Percentiles rank a stretch among this genome's conserved stretches.
Conservation (phyloP, 2,329 filamentous ascomycete species). For the Kalaharituber pfeilii region DNA sequence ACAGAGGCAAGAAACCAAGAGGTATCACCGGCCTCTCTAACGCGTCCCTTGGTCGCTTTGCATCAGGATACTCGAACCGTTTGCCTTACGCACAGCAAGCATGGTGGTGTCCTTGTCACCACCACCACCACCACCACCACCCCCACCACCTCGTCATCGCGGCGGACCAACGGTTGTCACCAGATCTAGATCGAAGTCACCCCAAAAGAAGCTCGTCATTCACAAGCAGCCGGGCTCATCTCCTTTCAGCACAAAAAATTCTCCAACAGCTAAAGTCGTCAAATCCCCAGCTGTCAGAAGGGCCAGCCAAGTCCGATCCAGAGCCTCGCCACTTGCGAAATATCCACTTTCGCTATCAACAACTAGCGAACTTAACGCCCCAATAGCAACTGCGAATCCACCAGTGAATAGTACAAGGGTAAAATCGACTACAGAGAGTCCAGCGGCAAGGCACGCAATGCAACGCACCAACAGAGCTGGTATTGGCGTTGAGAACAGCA, state of each 20-base stretch:
- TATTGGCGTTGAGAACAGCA: slow-evolving; percentile 30
- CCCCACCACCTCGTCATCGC: slow-evolving; percentile 17
- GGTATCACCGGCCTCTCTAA: too few relatives aligned
- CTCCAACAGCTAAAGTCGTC: slow-evolving; percentile 16
- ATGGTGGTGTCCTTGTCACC: too few relatives aligned
- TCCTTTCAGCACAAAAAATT: slow-evolving; percentile 16
- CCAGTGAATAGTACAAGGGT: background rate
- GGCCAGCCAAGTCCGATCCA: slow-evolving; percentile 8
- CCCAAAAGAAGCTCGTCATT: slow-evolving; percentile 6
- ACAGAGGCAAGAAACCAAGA: too few relatives aligned
- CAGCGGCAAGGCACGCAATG: slow-evolving; percentile 30
- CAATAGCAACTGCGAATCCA: slow-evolving; percentile 18
- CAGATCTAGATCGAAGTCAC: background rate
- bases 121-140: slow-evolving; percentile 6
- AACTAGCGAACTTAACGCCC: slow-evolving; percentile 17
- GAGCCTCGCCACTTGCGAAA: slow-evolving; percentile 18
- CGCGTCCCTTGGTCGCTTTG: too few relatives aligned
- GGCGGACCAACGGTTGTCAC: slow-evolving; percentile 7
- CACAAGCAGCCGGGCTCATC: slow-evolving; percentile 16
- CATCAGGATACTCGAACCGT: too few relatives aligned
- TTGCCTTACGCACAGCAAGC: too few relatives aligned
- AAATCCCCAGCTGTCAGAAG: slow-evolving; percentile 17
- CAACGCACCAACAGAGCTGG: slow-evolving; percentile 32
- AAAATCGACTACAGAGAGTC: slow-evolving; percentile 28
- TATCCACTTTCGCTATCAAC: slow-evolving; percentile 20